These are phyloP conservation scores for Yarrowia yakushimensis DNA, from an alignment of 805 yeast genomes.

Conservation along the genomic window DNA sequence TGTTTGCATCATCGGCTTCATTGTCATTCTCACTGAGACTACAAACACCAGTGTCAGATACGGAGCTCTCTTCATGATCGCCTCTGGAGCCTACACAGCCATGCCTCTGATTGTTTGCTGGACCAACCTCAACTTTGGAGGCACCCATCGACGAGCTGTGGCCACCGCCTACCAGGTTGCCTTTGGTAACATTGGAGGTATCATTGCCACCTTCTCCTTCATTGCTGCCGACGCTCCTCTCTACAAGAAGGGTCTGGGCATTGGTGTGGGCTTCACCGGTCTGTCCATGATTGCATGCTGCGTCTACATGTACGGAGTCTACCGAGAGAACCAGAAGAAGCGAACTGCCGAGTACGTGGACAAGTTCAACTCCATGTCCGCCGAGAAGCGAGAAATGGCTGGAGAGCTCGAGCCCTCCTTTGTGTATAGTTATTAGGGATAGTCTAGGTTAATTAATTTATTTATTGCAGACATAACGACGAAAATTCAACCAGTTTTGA, in stretches of 20 bases:
- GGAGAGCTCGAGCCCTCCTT: constrained; percentile 21
- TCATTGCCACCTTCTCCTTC: constrained; percentile 58
- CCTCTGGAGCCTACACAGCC: constrained; percentile 56
- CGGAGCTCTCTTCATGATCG: constrained; percentile 61
- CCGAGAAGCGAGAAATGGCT: constrained; percentile 9
- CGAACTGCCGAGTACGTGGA: constrained; percentile 19
- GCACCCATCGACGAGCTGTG: constrained; percentile 58
- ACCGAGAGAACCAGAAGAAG: constrained; percentile 35
- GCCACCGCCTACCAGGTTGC: constrained; percentile 64
- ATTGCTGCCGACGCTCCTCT: constrained; percentile 54
- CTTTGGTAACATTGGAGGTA: constrained; percentile 72
- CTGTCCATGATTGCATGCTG: constrained; percentile 42
- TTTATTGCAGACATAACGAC: too few species aligned
- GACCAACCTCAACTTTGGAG: constrained; percentile 59
- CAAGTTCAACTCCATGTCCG: neutral
- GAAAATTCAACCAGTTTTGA: too few species aligned
- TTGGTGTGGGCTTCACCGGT: constrained; percentile 48
- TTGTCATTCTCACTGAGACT: constrained; percentile 50
- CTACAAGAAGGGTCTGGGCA: constrained; percentile 52
- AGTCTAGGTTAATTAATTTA: neutral
- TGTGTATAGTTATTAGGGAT: constrained; percentile 16
- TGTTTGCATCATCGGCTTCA: constrained; percentile 54
- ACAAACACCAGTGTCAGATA: constrained; percentile 48
- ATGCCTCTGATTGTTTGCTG: constrained; percentile 70
- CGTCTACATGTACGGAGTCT: constrained; percentile 39